Percentiles rank a stretch among this genome's conserved stretches.
Evolutionary conservation across 2,329 filamentous ascomycete species (phyloP).

Genomic region (Pyrenochaeta sp.): DNA sequence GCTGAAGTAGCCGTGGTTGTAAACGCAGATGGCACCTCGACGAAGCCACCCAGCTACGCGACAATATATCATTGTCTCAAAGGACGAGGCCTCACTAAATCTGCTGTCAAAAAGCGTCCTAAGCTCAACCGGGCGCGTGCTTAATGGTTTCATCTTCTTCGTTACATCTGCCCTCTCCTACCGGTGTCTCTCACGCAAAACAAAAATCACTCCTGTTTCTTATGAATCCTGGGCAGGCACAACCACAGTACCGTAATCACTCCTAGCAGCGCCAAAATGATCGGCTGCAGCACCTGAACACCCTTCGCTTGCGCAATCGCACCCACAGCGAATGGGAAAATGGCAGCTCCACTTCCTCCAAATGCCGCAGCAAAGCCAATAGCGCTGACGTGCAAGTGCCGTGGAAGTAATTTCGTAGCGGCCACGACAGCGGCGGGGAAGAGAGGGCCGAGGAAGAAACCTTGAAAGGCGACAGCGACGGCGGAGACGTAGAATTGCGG

Average conservation of each 20-base stretch:
- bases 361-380: conserved; percentile 84
- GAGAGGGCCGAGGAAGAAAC: conserved; percentile 81
- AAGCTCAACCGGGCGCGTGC: no score
- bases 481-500: conserved; percentile 78
- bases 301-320: conserved; percentile 71
- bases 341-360: conserved; percentile 75
- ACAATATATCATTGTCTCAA: no score
- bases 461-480: conserved; percentile 74
- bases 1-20: no score
- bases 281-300: conserved; percentile 67
- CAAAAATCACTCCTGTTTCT: conserved; percentile 47
- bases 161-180: no score
- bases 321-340: conserved; percentile 71
- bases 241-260: conserved; percentile 63
- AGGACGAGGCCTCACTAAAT: no score
- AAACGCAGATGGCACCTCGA: no score
- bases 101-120: no score
- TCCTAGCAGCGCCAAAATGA: conserved; percentile 63
- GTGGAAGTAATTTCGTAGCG: conserved; percentile 77
- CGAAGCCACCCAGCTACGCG: no score
- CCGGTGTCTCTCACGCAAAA: no score
- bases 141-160: no score
- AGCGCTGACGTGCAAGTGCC: conserved; percentile 76
- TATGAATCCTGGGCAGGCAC: conserved; percentile 56
- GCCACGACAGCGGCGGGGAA: conserved; percentile 79